phyloP scores from a whole-genome alignment of 768 basidiomycete genomes.

The Russula emetica region DNA sequence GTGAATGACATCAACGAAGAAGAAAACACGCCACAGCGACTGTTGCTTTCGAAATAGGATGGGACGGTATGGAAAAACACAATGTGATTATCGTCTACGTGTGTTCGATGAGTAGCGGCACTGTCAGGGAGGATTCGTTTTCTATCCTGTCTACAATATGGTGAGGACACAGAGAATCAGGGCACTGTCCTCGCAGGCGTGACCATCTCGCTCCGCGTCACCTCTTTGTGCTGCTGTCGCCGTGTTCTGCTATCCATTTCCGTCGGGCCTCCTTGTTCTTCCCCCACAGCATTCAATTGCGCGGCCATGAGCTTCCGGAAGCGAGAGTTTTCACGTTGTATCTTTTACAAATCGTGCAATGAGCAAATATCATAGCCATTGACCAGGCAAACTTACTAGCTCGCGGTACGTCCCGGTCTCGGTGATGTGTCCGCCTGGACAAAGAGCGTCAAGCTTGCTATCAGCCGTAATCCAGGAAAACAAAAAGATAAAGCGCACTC shows the following conservation, averaged over 20 bases:
- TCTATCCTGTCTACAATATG: background rate
- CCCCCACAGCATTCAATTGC: constrained; percentile 56
- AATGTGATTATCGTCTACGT: background rate
- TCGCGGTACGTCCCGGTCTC: constrained; percentile 81
- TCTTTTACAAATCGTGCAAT: constrained; percentile 36
- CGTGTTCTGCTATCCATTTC: background rate
- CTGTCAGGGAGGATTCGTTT: background rate
- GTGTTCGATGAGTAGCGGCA: background rate
- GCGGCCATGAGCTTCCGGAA: constrained; percentile 89
- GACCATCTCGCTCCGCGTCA: background rate
- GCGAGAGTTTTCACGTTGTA: constrained; percentile 64
- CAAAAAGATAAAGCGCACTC: constrained; percentile 41
- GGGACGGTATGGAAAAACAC: background rate
- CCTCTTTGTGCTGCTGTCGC: background rate
- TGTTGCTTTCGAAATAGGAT: background rate
- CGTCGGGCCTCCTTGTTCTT: background rate
- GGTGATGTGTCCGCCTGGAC: constrained; percentile 67
- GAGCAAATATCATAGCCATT: background rate
- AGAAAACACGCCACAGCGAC: too few species aligned
- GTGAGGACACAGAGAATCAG: background rate
- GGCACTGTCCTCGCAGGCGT: background rate
- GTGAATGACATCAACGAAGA: too few species aligned
- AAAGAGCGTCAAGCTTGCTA: background rate
- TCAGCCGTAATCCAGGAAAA: background rate
- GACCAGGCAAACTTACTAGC: constrained; percentile 43